Conservation (phyloP, 768 basidiomycete genomes). For the Pleurotus tuber-regium region DNA sequence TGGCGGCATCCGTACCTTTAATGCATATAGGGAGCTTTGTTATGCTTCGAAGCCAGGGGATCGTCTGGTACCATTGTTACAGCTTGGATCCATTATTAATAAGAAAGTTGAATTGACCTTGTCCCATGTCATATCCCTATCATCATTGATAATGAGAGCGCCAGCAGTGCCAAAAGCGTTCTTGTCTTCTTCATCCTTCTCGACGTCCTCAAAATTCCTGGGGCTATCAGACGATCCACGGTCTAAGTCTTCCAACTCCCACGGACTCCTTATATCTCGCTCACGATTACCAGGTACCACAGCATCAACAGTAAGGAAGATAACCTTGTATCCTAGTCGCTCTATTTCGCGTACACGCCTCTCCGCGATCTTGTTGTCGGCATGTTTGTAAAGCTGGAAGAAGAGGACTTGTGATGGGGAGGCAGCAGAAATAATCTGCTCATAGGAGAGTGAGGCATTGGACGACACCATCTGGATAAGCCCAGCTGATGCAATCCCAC, state of each 20-base stretch:
- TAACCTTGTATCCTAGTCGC: conserved; percentile 75
- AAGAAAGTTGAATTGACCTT: conserved; percentile 39
- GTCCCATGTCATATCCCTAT: conserved; percentile 77
- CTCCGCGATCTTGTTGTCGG: conserved; percentile 62
- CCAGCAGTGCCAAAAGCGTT: conserved; percentile 61
- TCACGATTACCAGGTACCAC: conserved; percentile 82
- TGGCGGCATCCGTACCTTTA: conserved; percentile 71
- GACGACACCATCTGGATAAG: conserved; percentile 87
- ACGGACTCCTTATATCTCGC: conserved; percentile 61
- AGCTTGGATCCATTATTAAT: background rate
- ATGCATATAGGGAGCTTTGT: conserved; percentile 72
- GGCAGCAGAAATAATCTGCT: conserved; percentile 57
- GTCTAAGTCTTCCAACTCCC: conserved; percentile 56
- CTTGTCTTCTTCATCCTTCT: conserved; percentile 29
- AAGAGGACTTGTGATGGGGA: conserved; percentile 61
- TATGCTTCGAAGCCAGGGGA: conserved; percentile 72
- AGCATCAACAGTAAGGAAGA: conserved; percentile 91
- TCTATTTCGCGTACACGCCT: conserved; percentile 71
- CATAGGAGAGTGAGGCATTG: conserved; percentile 69
- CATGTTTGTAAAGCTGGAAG: conserved; percentile 87
- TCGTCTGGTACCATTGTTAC: conserved; percentile 19
- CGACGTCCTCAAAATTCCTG: conserved; percentile 19
- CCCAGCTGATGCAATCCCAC: conserved; percentile 58
- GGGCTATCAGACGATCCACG: conserved; percentile 24
- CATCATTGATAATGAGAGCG: conserved; percentile 61